Evolutionary conservation across 768 basidiomycete genomes (phyloP).

Genomic region (Tylopilus balloui): DNA sequence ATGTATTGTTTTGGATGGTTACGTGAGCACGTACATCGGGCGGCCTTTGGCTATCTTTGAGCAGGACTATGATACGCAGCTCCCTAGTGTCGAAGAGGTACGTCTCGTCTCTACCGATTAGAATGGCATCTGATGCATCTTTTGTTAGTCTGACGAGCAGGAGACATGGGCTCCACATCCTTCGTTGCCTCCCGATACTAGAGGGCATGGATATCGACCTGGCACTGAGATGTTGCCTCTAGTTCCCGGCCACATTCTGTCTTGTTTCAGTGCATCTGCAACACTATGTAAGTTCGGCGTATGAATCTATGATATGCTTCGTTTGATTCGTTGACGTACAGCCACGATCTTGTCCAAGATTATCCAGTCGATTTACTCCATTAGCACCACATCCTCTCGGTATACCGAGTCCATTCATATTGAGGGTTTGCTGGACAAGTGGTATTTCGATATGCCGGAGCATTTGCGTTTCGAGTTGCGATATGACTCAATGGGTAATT

Average conservation of each 20-base stretch:
- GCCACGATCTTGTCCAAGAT: conserved; percentile 67
- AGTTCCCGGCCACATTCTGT: conserved; percentile 49
- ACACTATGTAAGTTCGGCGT: conserved; percentile 50
- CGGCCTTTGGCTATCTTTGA: conserved; percentile 73
- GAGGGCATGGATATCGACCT: conserved; percentile 28
- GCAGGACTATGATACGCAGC: conserved; percentile 67
- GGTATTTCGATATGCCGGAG: conserved; percentile 68
- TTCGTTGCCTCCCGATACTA: conserved; percentile 29
- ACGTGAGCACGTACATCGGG: conserved; percentile 76
- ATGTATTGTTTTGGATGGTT: conserved; percentile 75
- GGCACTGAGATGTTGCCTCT: conserved; percentile 18
- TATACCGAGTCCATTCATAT: conserved; percentile 53
- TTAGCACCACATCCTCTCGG: conserved; percentile 51
- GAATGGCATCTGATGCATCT: conserved; percentile 2
- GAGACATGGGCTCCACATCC: conserved; percentile 49
- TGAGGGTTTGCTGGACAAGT: conserved; percentile 64
- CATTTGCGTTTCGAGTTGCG: conserved; percentile 62
- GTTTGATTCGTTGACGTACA: conserved; percentile 26
- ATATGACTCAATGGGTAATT: conserved; percentile 33
- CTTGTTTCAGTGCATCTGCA: conserved; percentile 77
- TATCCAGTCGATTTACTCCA: conserved; percentile 67
- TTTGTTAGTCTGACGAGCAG: conserved; percentile 56
- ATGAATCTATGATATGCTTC: background rate
- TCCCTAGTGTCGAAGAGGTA: conserved; percentile 62
- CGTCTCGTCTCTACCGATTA: background rate